A percentile compares a stretch with the other conserved stretches of the same genome.
Evolutionary conservation across 108 stramenopile species (phyloP).

Genomic region (Nitzschia inconspicua): DNA sequence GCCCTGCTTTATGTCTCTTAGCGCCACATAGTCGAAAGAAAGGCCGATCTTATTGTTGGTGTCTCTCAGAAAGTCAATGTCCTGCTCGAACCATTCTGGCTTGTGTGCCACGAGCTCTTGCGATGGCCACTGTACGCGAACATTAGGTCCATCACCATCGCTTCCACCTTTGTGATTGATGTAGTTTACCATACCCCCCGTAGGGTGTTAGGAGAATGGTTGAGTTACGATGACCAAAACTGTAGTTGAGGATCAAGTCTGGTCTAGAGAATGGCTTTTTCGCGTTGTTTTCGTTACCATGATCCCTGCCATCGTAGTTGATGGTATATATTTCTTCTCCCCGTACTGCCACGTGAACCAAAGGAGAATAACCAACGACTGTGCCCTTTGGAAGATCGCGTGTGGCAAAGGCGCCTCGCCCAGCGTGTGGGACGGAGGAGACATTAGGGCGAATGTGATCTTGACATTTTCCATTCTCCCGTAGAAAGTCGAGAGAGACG

Average conservation of each 20-base stretch:
- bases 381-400: constrained; percentile 61
- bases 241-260: constrained; percentile 72
- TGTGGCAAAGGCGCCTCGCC: constrained; percentile 78
- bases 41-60: constrained; percentile 35
- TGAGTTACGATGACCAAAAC: constrained; percentile 68
- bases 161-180: constrained; percentile 78
- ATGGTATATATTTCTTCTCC: too few relatives aligned
- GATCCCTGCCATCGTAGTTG: too few relatives aligned
- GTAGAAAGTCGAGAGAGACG: constrained; percentile 47
- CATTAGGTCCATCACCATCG: too few relatives aligned
- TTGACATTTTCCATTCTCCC: constrained; percentile 64
- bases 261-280: constrained; percentile 20
- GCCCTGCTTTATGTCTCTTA: constrained; percentile 46
- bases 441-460: constrained; percentile 61
- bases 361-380: constrained; percentile 68
- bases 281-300: not conserved
- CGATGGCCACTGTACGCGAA: constrained; percentile 54
- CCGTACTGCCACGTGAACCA: constrained; percentile 50
- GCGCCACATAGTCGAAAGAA: constrained; percentile 53
- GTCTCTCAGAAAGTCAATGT: constrained; percentile 27
- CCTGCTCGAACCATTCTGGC: constrained; percentile 56
- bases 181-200: constrained; percentile 64
- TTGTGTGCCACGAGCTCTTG: constrained; percentile 64
- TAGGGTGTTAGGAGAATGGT: constrained; percentile 71
- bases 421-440: constrained; percentile 71